A percentile compares a stretch with the other conserved stretches of the same genome.
These are phyloP conservation scores for Phytophthora sojae DNA, from an alignment of 352 stramenopile species.

Conservation along the genomic window DNA sequence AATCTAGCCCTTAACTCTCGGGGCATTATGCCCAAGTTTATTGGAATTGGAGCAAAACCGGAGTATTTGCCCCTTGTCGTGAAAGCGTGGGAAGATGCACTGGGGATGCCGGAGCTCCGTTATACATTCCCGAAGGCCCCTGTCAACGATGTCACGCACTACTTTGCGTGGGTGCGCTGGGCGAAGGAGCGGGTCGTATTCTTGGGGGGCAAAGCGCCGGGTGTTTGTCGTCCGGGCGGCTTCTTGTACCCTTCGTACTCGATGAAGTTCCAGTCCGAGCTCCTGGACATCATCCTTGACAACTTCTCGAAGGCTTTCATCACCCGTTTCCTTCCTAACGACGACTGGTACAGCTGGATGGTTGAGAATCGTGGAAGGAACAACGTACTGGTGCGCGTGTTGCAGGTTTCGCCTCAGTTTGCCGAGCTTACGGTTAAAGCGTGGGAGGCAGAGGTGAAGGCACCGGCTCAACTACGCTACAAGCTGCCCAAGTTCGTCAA, in stretches of 20 bases:
- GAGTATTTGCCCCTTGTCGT: conserved; percentile 61
- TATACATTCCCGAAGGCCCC: conserved; percentile 67
- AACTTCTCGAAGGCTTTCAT: conserved; percentile 57
- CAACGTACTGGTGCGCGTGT: conserved; percentile 60
- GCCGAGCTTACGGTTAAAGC: conserved; percentile 59
- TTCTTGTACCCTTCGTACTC: conserved; percentile 69
- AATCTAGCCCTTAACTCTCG: conserved; percentile 61
- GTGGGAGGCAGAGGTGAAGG: conserved; percentile 56
- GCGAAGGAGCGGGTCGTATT: conserved; percentile 70
- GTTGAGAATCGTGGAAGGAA: conserved; percentile 57
- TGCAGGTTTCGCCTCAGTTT: conserved; percentile 59
- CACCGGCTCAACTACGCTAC: conserved; percentile 41
- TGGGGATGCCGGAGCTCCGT: conserved; percentile 48
- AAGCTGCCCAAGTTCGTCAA: conserved; percentile 63
- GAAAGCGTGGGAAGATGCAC: conserved; percentile 58
- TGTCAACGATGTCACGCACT: conserved; percentile 61
- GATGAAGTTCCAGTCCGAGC: conserved; percentile 55
- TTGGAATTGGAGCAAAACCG: conserved; percentile 23
- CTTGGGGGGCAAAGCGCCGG: conserved; percentile 47
- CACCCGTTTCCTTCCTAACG: conserved; percentile 49
- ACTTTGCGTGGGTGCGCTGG: conserved; percentile 80
- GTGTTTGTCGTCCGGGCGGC: conserved; percentile 42
- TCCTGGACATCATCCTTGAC: conserved; percentile 62
- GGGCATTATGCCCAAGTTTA: conserved; percentile 42
- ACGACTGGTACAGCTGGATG: conserved; percentile 73